Evolutionary conservation across 1,139 yeast genomes (phyloP).

Genomic region (Taphrina communis): DNA sequence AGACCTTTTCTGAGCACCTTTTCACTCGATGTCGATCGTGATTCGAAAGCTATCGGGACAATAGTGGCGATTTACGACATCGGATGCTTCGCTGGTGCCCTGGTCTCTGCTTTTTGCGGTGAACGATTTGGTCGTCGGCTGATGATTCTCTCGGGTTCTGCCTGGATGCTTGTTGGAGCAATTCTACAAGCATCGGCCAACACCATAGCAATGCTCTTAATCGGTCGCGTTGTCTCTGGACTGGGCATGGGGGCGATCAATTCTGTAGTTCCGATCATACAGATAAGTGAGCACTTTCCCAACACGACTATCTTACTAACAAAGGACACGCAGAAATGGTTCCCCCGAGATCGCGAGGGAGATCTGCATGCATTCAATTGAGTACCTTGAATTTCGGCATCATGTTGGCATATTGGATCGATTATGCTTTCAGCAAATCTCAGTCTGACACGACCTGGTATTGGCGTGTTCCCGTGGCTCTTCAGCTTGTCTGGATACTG

Average conservation of each 20-base stretch:
- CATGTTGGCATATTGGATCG: slow-evolving; percentile 41
- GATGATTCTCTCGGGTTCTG: slow-evolving; percentile 63
- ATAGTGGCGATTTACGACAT: slow-evolving; percentile 75
- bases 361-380: slow-evolving; percentile 56
- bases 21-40: slow-evolving; percentile 39
- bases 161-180: slow-evolving; percentile 68
- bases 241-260: slow-evolving; percentile 25
- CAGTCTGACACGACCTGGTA: slow-evolving; percentile 3
- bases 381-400: slow-evolving; percentile 52
- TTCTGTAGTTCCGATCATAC: slow-evolving; percentile 18
- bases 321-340: slow-evolving; percentile 59
- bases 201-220: slow-evolving; percentile 67
- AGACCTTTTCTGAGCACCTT: slow-evolving; percentile 61
- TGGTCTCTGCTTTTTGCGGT: slow-evolving; percentile 67
- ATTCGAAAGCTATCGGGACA: slow-evolving; percentile 57
- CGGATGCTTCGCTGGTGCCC: slow-evolving; percentile 75
- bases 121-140: slow-evolving; percentile 71
- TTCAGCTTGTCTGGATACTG: slow-evolving; percentile 50
- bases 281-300: slow-evolving; percentile 1
- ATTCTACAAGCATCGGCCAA: slow-evolving; percentile 66
- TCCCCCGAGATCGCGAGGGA: slow-evolving; percentile 64
- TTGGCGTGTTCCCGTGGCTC: slow-evolving; percentile 43
- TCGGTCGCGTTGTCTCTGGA: slow-evolving; percentile 80
- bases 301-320: slow-evolving; percentile 46
- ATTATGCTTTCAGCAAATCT: slow-evolving; percentile 12